Evolutionary conservation across 495 filamentous ascomycete genomes (phyloP), one percentile per base, ranked within the genome.

Genomic region (Jackrogersella multiformis): DNA sequence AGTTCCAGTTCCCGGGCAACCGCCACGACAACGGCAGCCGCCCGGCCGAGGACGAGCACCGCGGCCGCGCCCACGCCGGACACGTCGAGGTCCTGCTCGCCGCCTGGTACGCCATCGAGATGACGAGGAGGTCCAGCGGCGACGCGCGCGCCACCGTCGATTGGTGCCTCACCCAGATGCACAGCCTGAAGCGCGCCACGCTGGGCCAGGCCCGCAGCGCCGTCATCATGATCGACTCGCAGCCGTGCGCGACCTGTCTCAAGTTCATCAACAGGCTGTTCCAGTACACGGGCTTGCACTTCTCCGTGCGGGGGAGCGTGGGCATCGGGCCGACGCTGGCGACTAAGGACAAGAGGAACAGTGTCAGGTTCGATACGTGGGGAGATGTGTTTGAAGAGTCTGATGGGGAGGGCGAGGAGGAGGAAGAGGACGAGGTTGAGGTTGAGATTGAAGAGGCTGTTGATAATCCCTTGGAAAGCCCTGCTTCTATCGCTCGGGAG

Each of bases 61-160:
- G 59, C 0, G 72, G 72, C 0, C 55, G 72, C n/a, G 69, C 69
- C 0, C 72, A 72, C 35, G 69, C 72, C 0, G 71, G 71, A 1
- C 71, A 73, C 9, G 72, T 74, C 0, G 72, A 74, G n/a, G 62
- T 74, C 5, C 45, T 74, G 7, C 66, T 74, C 0, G 69, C 58
- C 2, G 45, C 51, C 12, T 74, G 72, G 72, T 69, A 69, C 16
- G 53, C 54, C 0, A 1, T 74, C 0, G 42, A 69, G 30, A 28
- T 71, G 28, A 38, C 58, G 15, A 21, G 45, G 8, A 26, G 10
- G 16, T 13, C 34, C 1, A 13, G 6, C 10, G 61, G 56, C 0
- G 6, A 38, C 13, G 6, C 2, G 39, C 3, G 18, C 16, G 34
- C 9, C 4, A 15, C 28, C 10, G 1, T 56, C 0, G 54, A 71